Evolutionary conservation across 228 moss, liverwort and hornwort genomes (phyloP), one percentile per base, ranked within the genome.

Genomic region (Sphagnum fallax): DNA sequence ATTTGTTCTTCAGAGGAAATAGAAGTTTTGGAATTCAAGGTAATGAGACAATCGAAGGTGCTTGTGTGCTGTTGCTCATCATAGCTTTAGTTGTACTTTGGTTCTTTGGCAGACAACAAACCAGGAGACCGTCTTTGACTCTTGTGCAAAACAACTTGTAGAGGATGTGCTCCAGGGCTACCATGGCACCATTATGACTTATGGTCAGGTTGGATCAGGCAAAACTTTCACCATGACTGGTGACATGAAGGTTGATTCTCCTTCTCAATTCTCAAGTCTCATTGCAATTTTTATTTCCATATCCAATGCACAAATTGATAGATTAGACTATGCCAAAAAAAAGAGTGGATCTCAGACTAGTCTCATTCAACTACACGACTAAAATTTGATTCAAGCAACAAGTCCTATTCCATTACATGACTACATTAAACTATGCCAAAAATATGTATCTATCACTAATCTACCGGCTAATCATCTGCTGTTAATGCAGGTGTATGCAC

Each of bases 161-260:
- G 93, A 97, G 70, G 97, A 93, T 65, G 91, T 91, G 64, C 70
- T 97, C 61, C 73, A 81, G 13, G 97, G 97, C 0, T 91, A 88
- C 70, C 93, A 91, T 61, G 81, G 89, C 69, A 97, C 97, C 52
- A 77, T 97, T 60, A 82, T 97, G 77, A 85, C 91, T 2, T 97
- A 97, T 48, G 97, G 97, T 49, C 97, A 93, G 82, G 88, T 90
- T 11, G 97, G 97, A 47, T 81, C 97, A 68, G 97, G 97, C 71
- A 97, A 97, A 77, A 97, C 91, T 13, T 97, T 93, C 49, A 91
- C 97, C 1, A 97, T 97, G 97, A 93, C 78, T 12, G 97, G 97
- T 6, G 91, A 97, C 76, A 78, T 81, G 60, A 88, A 91, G 89
- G 96, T 93, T 65, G 7, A 4, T 48, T 9, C 50, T 49, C 15